phyloP scores from a whole-genome alignment of 2,329 filamentous ascomycete genomes.

The Ophiosphaerella narmari region DNA sequence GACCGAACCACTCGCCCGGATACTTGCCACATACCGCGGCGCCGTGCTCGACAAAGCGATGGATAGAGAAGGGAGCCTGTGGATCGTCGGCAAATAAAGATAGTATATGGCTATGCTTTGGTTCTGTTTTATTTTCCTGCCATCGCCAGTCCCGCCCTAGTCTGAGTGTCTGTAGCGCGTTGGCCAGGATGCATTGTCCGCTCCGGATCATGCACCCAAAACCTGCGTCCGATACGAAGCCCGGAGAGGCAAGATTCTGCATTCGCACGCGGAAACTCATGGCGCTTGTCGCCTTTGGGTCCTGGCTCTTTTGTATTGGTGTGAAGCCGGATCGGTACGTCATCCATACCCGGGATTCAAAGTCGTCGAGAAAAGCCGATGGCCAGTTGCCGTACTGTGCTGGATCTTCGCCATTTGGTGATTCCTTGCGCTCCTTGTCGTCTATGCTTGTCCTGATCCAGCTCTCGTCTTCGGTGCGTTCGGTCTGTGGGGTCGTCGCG shows the following conservation, averaged over 20 bases:
- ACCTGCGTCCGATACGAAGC: constrained; percentile 90
- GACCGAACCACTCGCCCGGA: constrained; percentile 97
- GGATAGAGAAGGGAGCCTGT: constrained; percentile 87
- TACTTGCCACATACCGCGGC: constrained; percentile 88
- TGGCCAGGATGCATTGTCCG: constrained; percentile 89
- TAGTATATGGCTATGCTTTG: constrained; percentile 72
- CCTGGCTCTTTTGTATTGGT: constrained; percentile 76
- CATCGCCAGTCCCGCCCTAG: constrained; percentile 88
- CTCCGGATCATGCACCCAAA: constrained; percentile 99
- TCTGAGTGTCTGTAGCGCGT: constrained; percentile 72
- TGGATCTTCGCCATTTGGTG: constrained; percentile 41
- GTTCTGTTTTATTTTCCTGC: constrained; percentile 52
- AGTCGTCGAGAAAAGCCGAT: constrained; percentile 81
- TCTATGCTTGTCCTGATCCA: constrained; percentile 71
- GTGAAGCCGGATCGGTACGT: constrained; percentile 90
- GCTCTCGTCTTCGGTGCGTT: constrained; percentile 46
- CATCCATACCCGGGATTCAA: constrained; percentile 93
- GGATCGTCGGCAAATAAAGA: constrained; percentile 86
- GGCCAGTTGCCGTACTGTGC: constrained; percentile 71
- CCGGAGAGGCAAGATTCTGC: constrained; percentile 78
- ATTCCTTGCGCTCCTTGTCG: constrained; percentile 69
- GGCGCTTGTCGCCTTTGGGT: constrained; percentile 70
- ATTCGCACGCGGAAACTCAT: constrained; percentile 86
- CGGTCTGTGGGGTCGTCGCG: constrained; percentile 28
- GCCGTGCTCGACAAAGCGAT: constrained; percentile 89